Evolutionary conservation across 768 basidiomycete species (phyloP).

Genomic region (Leccinum variicolor): DNA sequence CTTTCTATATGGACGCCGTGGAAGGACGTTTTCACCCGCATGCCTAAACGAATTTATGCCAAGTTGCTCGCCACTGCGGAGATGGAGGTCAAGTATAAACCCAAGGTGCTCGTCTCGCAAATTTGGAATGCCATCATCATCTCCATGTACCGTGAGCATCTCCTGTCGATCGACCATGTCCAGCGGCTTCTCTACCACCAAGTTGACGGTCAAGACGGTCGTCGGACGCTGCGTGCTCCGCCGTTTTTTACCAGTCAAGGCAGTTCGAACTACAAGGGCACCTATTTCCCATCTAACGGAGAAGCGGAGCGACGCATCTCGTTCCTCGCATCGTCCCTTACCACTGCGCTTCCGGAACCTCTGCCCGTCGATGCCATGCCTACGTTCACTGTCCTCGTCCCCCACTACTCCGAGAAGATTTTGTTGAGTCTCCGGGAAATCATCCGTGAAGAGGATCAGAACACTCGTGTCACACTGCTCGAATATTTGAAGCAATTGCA

Average conservation of each 20-base stretch:
- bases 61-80: slow-evolving; percentile 93
- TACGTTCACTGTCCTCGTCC: slow-evolving; percentile 98
- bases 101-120: slow-evolving; percentile 98
- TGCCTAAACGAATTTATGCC: slow-evolving; percentile 98
- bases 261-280: slow-evolving; percentile 60
- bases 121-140: slow-evolving; percentile 99
- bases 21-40: slow-evolving; percentile 93
- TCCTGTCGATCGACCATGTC: slow-evolving; percentile 96
- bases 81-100: slow-evolving; percentile 99
- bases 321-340: slow-evolving; percentile 97
- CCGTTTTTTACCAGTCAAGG: slow-evolving; percentile 97
- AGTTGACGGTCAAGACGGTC: slow-evolving; percentile 85
- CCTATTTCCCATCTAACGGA: slow-evolving; percentile 91
- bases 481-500: slow-evolving; percentile 99
- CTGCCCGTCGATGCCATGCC: slow-evolving; percentile 98
- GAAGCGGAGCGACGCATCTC: slow-evolving; percentile 98
- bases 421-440: slow-evolving; percentile 95
- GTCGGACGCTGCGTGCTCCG: slow-evolving; percentile 89
- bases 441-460: slow-evolving; percentile 96
- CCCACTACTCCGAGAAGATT: slow-evolving; percentile 99
- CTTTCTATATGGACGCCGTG: slow-evolving; percentile 99
- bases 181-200: slow-evolving; percentile 98
- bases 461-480: slow-evolving; percentile 92
- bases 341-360: slow-evolving; percentile 92
- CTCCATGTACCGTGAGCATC: slow-evolving; percentile 99